Conservation (phyloP, 768 basidiomycete species). For the Mycena rosella region DNA sequence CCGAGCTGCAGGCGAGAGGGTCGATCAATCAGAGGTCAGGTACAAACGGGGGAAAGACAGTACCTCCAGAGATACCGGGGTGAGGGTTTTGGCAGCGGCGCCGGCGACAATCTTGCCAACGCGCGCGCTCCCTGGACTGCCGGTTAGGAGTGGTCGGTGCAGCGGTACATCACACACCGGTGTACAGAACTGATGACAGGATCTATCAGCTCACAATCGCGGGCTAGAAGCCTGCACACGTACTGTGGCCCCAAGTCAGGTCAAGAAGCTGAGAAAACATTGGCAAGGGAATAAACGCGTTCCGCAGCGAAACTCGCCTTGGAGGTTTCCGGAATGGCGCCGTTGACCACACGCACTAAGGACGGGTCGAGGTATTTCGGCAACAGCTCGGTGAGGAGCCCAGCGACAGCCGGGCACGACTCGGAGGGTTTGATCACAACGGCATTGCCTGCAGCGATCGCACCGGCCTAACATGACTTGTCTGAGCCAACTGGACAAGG, state of each 20-base stretch:
- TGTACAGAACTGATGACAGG: slow-evolving; percentile 66
- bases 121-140: slow-evolving; percentile 58
- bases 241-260: slow-evolving; percentile 72
- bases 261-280: slow-evolving; percentile 68
- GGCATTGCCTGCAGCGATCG: slow-evolving; percentile 84
- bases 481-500: not conserved
- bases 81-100: slow-evolving; percentile 83
- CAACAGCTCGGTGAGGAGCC: slow-evolving; percentile 74
- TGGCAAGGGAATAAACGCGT: not conserved
- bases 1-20: slow-evolving; percentile 60
- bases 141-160: not conserved
- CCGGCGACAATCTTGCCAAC: slow-evolving; percentile 76
- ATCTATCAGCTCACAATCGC: slow-evolving; percentile 1
- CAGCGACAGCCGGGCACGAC: slow-evolving; percentile 63
- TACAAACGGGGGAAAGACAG: not conserved
- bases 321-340: slow-evolving; percentile 73
- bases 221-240: slow-evolving; percentile 32
- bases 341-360: slow-evolving; percentile 76
- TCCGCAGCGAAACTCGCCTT: slow-evolving; percentile 49
- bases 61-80: slow-evolving; percentile 69
- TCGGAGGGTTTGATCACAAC: slow-evolving; percentile 86
- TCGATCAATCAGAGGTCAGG: not conserved
- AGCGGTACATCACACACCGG: slow-evolving; percentile 55
- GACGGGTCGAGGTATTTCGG: slow-evolving; percentile 82
- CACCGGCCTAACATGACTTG: slow-evolving; percentile 60